Evolutionary conservation across 192 early-diverging fungal species (phyloP).

Genomic region (Kickxella alabastrina): DNA sequence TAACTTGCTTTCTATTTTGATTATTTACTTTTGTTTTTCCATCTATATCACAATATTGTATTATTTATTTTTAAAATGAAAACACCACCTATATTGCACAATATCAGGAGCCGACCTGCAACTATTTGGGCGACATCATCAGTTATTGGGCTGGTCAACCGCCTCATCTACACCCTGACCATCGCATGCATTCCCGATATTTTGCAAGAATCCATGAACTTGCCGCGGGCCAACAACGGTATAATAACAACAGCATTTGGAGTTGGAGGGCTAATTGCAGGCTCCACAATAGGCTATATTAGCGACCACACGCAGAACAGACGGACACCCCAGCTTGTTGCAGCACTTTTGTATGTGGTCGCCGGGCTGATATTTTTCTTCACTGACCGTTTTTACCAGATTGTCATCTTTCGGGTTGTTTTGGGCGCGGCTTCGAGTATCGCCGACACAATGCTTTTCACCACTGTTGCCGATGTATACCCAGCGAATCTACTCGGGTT

Average conservation of each 20-base stretch:
- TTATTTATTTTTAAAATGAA: slow-evolving; percentile 7
- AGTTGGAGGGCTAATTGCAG: slow-evolving; percentile 35
- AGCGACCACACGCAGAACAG: slow-evolving; percentile 46
- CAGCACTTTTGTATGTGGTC: slow-evolving; percentile 27
- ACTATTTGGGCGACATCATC: slow-evolving; percentile 44
- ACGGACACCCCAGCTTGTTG: slow-evolving; percentile 19
- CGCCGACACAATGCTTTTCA: slow-evolving; percentile 47
- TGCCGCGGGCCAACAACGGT: slow-evolving; percentile 39
- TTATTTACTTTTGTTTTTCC: background rate
- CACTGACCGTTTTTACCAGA: slow-evolving; percentile 30
- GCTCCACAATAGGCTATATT: slow-evolving; percentile 29
- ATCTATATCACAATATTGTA: background rate
- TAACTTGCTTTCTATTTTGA: background rate
- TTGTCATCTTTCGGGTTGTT: slow-evolving; percentile 35
- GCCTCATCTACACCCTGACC: slow-evolving; percentile 45
- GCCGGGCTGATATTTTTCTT: slow-evolving; percentile 31
- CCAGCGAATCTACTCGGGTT: slow-evolving; percentile 41
- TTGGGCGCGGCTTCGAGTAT: slow-evolving; percentile 42
- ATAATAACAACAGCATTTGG: slow-evolving; percentile 46
- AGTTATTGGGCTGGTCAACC: slow-evolving; percentile 35
- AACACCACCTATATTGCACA: slow-evolving; percentile 10
- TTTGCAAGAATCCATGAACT: slow-evolving; percentile 26
- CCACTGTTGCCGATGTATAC: slow-evolving; percentile 48
- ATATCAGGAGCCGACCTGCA: slow-evolving; percentile 33
- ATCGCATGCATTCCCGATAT: slow-evolving; percentile 46